Evolutionary conservation across 2,329 filamentous ascomycete genomes (phyloP).

Genomic region (Sphaerulina vaccinii): DNA sequence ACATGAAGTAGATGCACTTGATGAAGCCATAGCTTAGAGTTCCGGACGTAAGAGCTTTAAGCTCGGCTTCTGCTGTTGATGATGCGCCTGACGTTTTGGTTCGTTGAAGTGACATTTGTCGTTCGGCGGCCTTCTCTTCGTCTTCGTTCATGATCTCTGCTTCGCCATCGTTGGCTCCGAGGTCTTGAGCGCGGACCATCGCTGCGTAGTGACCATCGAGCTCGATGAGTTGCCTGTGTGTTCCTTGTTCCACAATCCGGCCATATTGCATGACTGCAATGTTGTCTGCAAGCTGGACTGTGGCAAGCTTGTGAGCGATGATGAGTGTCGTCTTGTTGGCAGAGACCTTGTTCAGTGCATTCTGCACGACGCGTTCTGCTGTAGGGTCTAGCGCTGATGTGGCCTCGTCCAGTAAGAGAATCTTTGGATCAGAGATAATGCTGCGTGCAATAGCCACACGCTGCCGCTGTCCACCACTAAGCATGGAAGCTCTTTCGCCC

Average conservation of each 20-base stretch:
- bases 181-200: constrained; percentile 50
- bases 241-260: constrained; percentile 46
- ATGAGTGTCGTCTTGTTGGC: constrained; percentile 38
- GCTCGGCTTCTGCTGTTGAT: constrained; percentile 34
- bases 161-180: constrained; percentile 36
- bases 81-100: constrained; percentile 33
- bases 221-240: constrained; percentile 42
- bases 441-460: constrained; percentile 40
- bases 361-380: constrained; percentile 38
- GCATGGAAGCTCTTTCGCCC: constrained; percentile 36
- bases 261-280: constrained; percentile 49
- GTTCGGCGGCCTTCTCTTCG: constrained; percentile 32
- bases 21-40: constrained; percentile 36
- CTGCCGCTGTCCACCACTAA: constrained; percentile 40
- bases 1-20: constrained; percentile 40
- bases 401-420: constrained; percentile 41
- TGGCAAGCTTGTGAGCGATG: constrained; percentile 49
- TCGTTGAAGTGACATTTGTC: constrained; percentile 25
- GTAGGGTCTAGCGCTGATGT: constrained; percentile 40
- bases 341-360: constrained; percentile 37
- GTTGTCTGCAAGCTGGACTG: constrained; percentile 45
- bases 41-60: constrained; percentile 32
- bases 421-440: constrained; percentile 38
- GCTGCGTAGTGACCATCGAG: constrained; percentile 42
- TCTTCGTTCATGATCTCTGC: constrained; percentile 32